These are phyloP conservation scores for Drechslerella stenobrocha DNA, from an alignment of 2,329 filamentous ascomycete species.

Conservation along the genomic window DNA sequence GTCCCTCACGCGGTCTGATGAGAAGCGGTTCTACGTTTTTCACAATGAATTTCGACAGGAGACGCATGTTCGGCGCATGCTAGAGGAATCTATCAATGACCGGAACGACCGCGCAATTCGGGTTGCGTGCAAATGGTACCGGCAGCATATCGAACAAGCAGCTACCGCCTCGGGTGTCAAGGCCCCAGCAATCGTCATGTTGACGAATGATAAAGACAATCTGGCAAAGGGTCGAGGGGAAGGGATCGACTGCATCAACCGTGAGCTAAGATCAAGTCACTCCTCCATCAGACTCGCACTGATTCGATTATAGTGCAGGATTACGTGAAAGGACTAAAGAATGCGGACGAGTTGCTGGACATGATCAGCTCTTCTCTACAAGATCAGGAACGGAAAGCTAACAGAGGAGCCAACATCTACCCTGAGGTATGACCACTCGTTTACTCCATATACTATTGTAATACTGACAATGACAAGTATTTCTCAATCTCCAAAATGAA, in stretches of 20 bases:
- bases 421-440: conserved; percentile 62
- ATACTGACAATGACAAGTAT: conserved; percentile 59
- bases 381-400: conserved; percentile 66
- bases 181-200: conserved; percentile 80
- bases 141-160: conserved; percentile 72
- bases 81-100: conserved; percentile 89
- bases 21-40: conserved; percentile 97
- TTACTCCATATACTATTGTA: neutral
- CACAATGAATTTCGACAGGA: conserved; percentile 98
- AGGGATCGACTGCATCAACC: conserved; percentile 59
- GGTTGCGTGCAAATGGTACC: conserved; percentile 85
- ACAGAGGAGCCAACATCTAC: conserved; percentile 69
- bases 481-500: conserved; percentile 87
- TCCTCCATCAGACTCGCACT: neutral
- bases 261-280: conserved; percentile 23
- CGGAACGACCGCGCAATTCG: conserved; percentile 91
- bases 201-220: conserved; percentile 90
- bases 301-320: conserved; percentile 64
- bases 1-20: conserved; percentile 87
- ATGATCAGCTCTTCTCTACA: conserved; percentile 85
- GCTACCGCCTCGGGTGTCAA: conserved; percentile 60
- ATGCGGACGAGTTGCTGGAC: conserved; percentile 82
- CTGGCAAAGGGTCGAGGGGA: conserved; percentile 78
- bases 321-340: conserved; percentile 81
- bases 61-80: conserved; percentile 75